Percentiles rank a stretch among this genome's conserved stretches.
phyloP scores from a whole-genome alignment of 129 eudicot genomes.

The Centrapalus pauciflorus region DNA sequence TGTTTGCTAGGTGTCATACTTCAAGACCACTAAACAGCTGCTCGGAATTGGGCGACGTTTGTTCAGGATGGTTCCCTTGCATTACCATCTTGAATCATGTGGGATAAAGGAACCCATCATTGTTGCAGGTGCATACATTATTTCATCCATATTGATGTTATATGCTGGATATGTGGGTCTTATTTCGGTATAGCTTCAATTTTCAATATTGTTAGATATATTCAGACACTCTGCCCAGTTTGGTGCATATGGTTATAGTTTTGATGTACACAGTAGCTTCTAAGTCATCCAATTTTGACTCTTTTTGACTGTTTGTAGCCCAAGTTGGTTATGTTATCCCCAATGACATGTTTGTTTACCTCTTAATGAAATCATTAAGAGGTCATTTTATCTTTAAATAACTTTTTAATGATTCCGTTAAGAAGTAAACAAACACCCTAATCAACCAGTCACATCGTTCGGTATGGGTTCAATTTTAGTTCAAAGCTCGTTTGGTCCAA shows the following conservation, averaged over 20 bases:
- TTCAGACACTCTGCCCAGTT: neutral
- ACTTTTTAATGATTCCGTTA: too few relatives aligned
- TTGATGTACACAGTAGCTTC: neutral
- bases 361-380: too few relatives aligned
- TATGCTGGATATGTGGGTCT: slow-evolving; percentile 79
- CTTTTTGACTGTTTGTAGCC: neutral
- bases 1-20: slow-evolving; percentile 46
- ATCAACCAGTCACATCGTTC: too few relatives aligned
- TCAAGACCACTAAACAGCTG: slow-evolving; percentile 40
- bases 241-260: slow-evolving; percentile 19
- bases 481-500: too few relatives aligned
- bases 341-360: too few relatives aligned
- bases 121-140: slow-evolving; percentile 62
- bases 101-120: slow-evolving; percentile 78
- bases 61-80: slow-evolving; percentile 56
- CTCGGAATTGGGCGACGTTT: slow-evolving; percentile 44
- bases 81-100: slow-evolving; percentile 57
- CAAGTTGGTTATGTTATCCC: slow-evolving; percentile 6
- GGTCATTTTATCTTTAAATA: too few relatives aligned
- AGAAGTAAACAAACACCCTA: too few relatives aligned
- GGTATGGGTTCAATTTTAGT: too few relatives aligned
- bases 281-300: neutral
- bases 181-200: slow-evolving; percentile 45
- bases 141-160: slow-evolving; percentile 50
- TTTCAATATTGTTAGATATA: neutral